Evolutionary conservation across 768 basidiomycete genomes (phyloP).

Genomic region (Candolleomyces eurysporus): DNA sequence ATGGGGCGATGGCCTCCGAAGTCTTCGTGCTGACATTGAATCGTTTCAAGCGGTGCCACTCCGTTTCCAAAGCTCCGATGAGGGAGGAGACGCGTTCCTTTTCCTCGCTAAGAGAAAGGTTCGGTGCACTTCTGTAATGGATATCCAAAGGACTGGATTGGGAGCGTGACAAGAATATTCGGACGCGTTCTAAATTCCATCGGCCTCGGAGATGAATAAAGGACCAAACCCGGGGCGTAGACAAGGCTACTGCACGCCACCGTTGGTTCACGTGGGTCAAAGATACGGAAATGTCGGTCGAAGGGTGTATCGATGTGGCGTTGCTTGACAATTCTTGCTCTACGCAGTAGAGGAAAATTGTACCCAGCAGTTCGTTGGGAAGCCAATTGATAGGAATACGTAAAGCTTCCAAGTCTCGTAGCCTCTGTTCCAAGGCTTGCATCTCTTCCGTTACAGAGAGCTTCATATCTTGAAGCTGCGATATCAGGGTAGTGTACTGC

Average conservation of each 20-base stretch:
- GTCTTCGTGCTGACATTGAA: slow-evolving; percentile 18
- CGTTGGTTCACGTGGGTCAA: slow-evolving; percentile 39
- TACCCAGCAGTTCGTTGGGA: slow-evolving; percentile 45
- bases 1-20: slow-evolving; percentile 14
- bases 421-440: slow-evolving; percentile 25
- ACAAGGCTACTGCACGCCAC: slow-evolving; percentile 47
- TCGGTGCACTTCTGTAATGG: slow-evolving; percentile 24
- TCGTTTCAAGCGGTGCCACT: slow-evolving; percentile 25
- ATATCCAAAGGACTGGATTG: slow-evolving; percentile 31
- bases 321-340: slow-evolving; percentile 21
- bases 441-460: slow-evolving; percentile 33
- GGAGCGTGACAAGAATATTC: slow-evolving; percentile 35
- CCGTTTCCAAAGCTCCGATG: slow-evolving; percentile 18
- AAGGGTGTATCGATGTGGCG: not conserved
- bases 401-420: slow-evolving; percentile 34
- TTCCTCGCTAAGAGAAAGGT: slow-evolving; percentile 12
- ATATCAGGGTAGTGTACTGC: slow-evolving; percentile 38
- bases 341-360: slow-evolving; percentile 35
- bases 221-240: slow-evolving; percentile 46
- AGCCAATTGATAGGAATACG: slow-evolving; percentile 50
- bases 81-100: slow-evolving; percentile 19
- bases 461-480: slow-evolving; percentile 37
- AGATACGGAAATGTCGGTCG: not conserved
- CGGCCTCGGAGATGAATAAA: slow-evolving; percentile 18
- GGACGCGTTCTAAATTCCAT: slow-evolving; percentile 6